These are phyloP conservation scores for Sarocladium strictum DNA, from an alignment of 2,329 filamentous ascomycete genomes.

Conservation along the genomic window DNA sequence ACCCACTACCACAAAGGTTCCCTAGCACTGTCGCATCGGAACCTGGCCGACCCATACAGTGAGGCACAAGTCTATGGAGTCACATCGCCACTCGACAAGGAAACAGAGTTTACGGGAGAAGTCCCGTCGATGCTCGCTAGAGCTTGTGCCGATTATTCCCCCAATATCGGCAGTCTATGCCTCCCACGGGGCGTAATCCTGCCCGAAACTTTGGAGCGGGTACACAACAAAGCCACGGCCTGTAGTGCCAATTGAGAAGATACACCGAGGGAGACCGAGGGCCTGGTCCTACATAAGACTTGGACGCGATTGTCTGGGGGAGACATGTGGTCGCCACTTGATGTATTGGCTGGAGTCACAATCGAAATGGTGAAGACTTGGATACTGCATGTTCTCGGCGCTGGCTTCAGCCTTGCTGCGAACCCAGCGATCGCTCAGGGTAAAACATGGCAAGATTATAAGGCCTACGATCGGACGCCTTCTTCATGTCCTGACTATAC, in stretches of 20 bases:
- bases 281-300: not conserved
- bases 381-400: not conserved
- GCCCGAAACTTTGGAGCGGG: not conserved
- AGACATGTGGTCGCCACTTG: not conserved
- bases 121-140: not conserved
- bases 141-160: not conserved
- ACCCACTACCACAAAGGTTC: not conserved
- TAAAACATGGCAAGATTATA: constrained; percentile 4
- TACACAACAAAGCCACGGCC: not conserved
- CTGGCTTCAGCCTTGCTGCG: not conserved
- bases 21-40: not conserved
- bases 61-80: not conserved
- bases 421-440: not conserved
- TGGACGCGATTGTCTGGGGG: not conserved
- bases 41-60: not conserved
- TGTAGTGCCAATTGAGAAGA: not conserved
- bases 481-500: constrained; percentile 28
- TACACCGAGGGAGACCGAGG: not conserved
- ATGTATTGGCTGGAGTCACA: not conserved
- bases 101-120: not conserved
- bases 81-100: not conserved
- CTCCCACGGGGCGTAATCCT: not conserved
- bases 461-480: not conserved
- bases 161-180: not conserved
- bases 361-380: constrained; percentile 1